Evolutionary conservation across 2,329 filamentous ascomycete species (phyloP), one percentile per base, ranked within the genome.

Genomic region (Grosmannia huntii): DNA sequence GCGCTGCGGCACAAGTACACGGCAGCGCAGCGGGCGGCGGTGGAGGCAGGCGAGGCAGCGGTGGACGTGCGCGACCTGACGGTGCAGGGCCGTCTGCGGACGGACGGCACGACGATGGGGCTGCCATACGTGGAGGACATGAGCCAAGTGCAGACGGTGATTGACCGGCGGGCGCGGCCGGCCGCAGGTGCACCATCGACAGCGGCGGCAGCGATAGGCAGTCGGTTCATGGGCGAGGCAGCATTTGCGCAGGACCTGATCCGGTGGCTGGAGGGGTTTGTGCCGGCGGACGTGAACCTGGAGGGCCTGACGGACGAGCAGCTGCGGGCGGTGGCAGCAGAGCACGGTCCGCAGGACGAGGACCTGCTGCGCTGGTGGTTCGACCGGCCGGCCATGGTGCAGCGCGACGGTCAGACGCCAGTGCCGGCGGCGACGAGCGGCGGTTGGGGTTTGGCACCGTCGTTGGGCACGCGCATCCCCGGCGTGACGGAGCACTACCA

Each of bases 71-170:
- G 83, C 63, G 89, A 97, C 71, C 69, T 96, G 68, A 77, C 85
- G 49, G 76, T 82, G 38, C 87, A 94, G 72, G 88, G 85, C 63
- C 78, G 82, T 50, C 71, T 88, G 65, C 84, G 90, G 61, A 78
- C 75, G 57, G 90, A 95, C 68, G 79, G 84, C 10, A 87, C 89
- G 76, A 76, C 77, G 57, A 75, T 91, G 55, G 60, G 57, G 28
- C 33, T 63, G 44, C 76, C 82, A 61, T 94, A 95, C 70, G 73
- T 92, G 58, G 90, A 96, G 69, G 89, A 95, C 70, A 87, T 96
- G 67, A 82, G 86, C 60, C 80, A 80, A 59, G 79, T 92, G 62
- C 82, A 89, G 67, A 89, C 90, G 57, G 77, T 89, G 55, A 80
- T 94, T 61, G 92, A 97, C 74, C 81, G 85, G 68, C 82, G 75